Percentiles rank a stretch among this genome's conserved stretches.
These are phyloP conservation scores for Calonectria crousiana DNA, from an alignment of 2,329 filamentous ascomycete genomes.

Conservation along the genomic window DNA sequence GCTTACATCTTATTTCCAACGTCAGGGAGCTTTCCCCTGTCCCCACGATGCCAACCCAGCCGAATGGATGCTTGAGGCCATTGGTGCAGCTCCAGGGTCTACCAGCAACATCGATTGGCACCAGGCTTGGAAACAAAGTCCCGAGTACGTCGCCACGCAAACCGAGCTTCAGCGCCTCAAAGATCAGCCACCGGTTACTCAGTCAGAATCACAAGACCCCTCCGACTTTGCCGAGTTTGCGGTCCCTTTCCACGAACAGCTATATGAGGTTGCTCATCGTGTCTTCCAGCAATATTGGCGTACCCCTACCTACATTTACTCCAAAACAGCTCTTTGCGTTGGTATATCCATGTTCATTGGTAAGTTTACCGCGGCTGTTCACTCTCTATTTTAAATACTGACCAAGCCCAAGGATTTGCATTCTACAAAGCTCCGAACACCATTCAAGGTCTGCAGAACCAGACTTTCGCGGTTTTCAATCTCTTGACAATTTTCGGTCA, in stretches of 20 bases:
- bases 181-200: slow-evolving; percentile 49
- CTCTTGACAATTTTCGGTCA: slow-evolving; percentile 84
- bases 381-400: neutral
- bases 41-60: slow-evolving; percentile 80
- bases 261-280: slow-evolving; percentile 75
- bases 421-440: slow-evolving; percentile 80
- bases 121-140: slow-evolving; percentile 69
- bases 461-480: slow-evolving; percentile 89
- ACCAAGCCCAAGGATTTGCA: slow-evolving; percentile 62
- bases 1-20: slow-evolving; percentile 81
- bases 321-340: slow-evolving; percentile 77
- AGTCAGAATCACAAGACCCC: slow-evolving; percentile 49
- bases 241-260: slow-evolving; percentile 76
- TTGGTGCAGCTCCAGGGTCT: slow-evolving; percentile 73
- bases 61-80: slow-evolving; percentile 80
- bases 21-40: slow-evolving; percentile 75
- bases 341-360: slow-evolving; percentile 82
- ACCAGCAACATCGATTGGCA: slow-evolving; percentile 75
- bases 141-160: slow-evolving; percentile 68
- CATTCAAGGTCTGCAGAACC: slow-evolving; percentile 84
- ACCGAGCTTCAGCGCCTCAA: slow-evolving; percentile 66
- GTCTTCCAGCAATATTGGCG: slow-evolving; percentile 95
- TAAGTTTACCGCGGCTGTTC: neutral
- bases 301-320: slow-evolving; percentile 88
- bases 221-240: slow-evolving; percentile 80